Evolutionary conservation across 2,329 filamentous ascomycete species (phyloP).

Genomic region (Ustulina deusta): DNA sequence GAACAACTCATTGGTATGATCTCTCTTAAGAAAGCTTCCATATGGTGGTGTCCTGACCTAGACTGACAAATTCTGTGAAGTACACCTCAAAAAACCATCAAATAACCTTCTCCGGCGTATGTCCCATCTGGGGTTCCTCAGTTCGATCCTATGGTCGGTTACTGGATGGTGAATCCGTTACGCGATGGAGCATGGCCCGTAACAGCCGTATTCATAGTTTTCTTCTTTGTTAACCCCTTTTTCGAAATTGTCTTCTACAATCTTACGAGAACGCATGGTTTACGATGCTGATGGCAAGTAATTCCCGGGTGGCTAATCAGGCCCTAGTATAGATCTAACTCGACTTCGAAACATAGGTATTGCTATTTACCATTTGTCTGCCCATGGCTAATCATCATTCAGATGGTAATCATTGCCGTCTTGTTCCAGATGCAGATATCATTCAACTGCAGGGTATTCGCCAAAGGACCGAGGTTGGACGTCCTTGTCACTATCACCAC

Average conservation of each 20-base stretch:
- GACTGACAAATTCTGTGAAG: neutral
- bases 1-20: constrained; percentile 6
- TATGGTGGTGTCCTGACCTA: neutral
- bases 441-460: constrained; percentile 23
- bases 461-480: constrained; percentile 19
- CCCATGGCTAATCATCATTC: constrained; percentile 13
- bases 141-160: constrained; percentile 22
- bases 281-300: constrained; percentile 18
- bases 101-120: neutral
- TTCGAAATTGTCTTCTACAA: constrained; percentile 14
- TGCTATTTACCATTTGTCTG: constrained; percentile 15
- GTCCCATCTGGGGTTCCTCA: neutral
- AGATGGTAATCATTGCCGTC: neutral
- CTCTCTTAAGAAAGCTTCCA: neutral
- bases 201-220: constrained; percentile 12
- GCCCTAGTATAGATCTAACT: neutral
- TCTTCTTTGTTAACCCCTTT: neutral
- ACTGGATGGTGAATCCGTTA: constrained; percentile 28
- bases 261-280: constrained; percentile 10
- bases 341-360: constrained; percentile 15
- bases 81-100: neutral
- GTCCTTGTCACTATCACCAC: constrained; percentile 13
- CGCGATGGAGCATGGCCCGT: constrained; percentile 6
- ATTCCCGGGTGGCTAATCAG: neutral
- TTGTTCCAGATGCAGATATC: constrained; percentile 15